Evolutionary conservation across 805 yeast genomes (phyloP).

Genomic region (Teunomyces atbi): DNA sequence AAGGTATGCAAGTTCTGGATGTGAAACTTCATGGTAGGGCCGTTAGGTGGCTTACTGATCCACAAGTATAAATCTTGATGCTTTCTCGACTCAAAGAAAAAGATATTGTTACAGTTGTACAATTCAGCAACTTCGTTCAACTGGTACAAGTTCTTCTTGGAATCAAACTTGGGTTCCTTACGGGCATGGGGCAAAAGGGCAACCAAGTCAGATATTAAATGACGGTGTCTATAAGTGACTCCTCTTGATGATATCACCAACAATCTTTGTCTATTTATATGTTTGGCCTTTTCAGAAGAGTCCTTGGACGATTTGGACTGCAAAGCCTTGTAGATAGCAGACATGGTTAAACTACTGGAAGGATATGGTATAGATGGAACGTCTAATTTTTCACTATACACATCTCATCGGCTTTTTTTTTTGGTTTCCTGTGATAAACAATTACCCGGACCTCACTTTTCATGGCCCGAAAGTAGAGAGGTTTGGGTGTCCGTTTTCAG

Average conservation of each 20-base stretch:
- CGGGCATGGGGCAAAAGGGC: constrained; percentile 88
- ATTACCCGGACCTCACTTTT: constrained; percentile 1
- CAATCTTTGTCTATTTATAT: constrained; percentile 84
- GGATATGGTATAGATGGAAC: neutral
- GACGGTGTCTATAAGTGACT: constrained; percentile 92
- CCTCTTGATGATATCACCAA: constrained; percentile 92
- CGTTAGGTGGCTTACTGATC: constrained; percentile 96
- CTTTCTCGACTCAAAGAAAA: constrained; percentile 94
- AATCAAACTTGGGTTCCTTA: constrained; percentile 94
- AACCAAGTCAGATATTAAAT: constrained; percentile 77
- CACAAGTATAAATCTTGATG: constrained; percentile 93
- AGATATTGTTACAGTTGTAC: constrained; percentile 92
- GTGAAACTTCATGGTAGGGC: constrained; percentile 93
- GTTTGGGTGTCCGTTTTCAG: no score
- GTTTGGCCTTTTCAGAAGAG: constrained; percentile 48
- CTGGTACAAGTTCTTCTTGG: constrained; percentile 83
- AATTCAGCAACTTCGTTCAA: constrained; percentile 94
- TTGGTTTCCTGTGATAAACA: neutral
- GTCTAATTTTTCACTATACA: constrained; percentile 2
- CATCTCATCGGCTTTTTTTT: constrained; percentile 4
- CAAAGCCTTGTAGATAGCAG: constrained; percentile 46
- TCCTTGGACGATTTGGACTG: constrained; percentile 47
- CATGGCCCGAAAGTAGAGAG: no score
- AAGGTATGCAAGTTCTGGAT: constrained; percentile 93
- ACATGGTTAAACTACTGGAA: constrained; percentile 24